Conservation (phyloP, 768 basidiomycete species). For the Lentinula detonsa region DNA sequence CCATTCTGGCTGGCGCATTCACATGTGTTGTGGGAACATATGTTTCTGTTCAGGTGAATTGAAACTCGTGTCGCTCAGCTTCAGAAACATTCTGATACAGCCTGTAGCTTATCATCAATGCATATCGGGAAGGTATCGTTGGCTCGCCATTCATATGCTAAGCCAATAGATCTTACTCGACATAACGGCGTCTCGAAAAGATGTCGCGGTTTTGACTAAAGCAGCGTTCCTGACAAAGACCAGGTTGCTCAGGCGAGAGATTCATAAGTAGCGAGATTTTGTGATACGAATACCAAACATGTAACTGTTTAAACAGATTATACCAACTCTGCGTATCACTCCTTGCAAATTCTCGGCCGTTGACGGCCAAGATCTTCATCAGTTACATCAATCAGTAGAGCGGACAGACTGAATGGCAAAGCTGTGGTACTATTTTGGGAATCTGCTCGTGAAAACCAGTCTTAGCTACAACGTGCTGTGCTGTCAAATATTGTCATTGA, state of each 20-base stretch:
- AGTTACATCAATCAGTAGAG: background rate
- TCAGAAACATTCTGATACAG: background rate
- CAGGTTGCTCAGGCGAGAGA: too few species aligned
- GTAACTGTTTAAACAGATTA: too few species aligned
- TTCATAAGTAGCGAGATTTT: too few species aligned
- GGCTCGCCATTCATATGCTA: slow-evolving; percentile 41
- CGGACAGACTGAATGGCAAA: background rate
- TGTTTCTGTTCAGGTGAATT: slow-evolving; percentile 41
- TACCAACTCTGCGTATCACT: too few species aligned
- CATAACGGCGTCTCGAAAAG: too few species aligned
- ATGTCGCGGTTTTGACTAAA: too few species aligned
- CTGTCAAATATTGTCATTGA: too few species aligned
- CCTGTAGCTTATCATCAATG: slow-evolving; percentile 37
- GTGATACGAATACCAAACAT: too few species aligned
- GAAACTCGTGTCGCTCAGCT: background rate
- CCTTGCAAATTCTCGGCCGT: background rate
- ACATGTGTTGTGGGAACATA: slow-evolving; percentile 49
- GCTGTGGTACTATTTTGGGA: background rate
- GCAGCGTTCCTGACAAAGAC: too few species aligned
- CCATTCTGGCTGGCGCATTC: slow-evolving; percentile 42
- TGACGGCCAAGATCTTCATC: background rate
- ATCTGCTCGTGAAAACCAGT: background rate
- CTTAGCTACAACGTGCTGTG: background rate
- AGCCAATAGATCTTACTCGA: background rate
- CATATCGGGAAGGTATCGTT: slow-evolving; percentile 34